Conservation (phyloP, 2,329 filamentous ascomycete species). For the Iodosphaeria phyllophila region DNA sequence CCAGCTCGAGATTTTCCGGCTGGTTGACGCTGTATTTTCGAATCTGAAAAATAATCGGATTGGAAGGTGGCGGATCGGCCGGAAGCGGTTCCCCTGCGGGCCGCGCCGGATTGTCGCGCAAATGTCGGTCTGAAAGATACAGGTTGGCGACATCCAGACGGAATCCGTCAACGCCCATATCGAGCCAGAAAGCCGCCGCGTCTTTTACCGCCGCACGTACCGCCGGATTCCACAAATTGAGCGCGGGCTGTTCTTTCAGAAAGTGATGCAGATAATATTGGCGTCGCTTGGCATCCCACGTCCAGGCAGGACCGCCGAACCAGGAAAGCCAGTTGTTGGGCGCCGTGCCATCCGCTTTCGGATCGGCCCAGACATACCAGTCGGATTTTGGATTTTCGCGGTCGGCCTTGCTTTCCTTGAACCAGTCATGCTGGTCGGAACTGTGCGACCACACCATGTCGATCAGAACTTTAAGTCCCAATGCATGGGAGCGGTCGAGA, state of each 20-base stretch:
- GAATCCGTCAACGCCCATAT: conserved; percentile 46
- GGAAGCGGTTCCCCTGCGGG: no score
- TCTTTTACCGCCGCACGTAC: conserved; percentile 44
- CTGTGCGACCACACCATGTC: conserved; percentile 63
- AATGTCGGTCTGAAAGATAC: no score
- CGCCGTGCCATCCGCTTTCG: conserved; percentile 32
- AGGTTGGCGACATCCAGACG: conserved; percentile 52
- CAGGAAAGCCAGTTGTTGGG: conserved; percentile 38
- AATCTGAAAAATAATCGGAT: no score
- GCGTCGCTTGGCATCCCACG: conserved; percentile 27
- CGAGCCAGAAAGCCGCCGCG: conserved; percentile 57
- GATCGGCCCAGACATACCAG: conserved; percentile 48
- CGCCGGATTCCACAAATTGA: conserved; percentile 56
- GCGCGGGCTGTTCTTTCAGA: conserved; percentile 50
- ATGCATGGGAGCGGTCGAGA: conserved; percentile 36
- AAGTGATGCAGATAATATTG: conserved; percentile 45
- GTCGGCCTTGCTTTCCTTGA: conserved; percentile 31
- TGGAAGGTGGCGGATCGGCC: no score
- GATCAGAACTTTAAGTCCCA: conserved; percentile 48
- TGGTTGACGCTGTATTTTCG: no score
- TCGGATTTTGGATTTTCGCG: conserved; percentile 33
- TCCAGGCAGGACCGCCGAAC: conserved; percentile 30
- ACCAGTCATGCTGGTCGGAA: conserved; percentile 34
- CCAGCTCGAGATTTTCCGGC: no score
- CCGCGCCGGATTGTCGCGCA: no score